These are phyloP conservation scores for Phellopilus nigrolimitatus DNA, from an alignment of 1,284 basidiomycete species.

Conservation along the genomic window DNA sequence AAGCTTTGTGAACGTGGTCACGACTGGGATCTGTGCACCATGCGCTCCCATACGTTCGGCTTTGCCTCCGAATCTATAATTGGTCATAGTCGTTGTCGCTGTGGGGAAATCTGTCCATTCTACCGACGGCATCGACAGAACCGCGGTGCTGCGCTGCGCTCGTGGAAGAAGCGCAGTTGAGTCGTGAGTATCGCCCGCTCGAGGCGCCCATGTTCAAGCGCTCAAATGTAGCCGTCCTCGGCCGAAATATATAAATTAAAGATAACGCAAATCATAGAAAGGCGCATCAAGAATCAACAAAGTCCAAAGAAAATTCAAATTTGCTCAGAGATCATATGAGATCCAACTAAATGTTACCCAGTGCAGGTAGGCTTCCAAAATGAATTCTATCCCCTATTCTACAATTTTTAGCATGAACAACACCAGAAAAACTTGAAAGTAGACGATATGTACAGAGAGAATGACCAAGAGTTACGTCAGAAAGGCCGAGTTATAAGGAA, in stretches of 20 bases:
- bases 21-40: not conserved
- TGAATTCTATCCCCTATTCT: no score
- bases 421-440: no score
- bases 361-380: no score
- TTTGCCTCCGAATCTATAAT: conserved; percentile 7
- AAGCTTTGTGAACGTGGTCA: not conserved
- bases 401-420: no score
- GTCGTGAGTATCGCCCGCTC: no score
- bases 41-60: not conserved
- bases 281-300: no score
- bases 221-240: no score
- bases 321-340: not conserved
- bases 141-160: not conserved
- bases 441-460: no score
- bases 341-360: not conserved
- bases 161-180: conserved; percentile 2
- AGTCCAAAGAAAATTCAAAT: not conserved
- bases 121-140: not conserved
- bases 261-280: not conserved
- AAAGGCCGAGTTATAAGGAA: no score
- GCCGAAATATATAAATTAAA: not conserved
- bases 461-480: no score
- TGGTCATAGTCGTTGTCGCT: not conserved
- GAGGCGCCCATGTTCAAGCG: no score
- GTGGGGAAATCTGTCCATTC: conserved; percentile 12